Percentiles rank a stretch among this genome's conserved stretches.
phyloP scores from a whole-genome alignment of 768 basidiomycete genomes.

The Phylloporus sp. region DNA sequence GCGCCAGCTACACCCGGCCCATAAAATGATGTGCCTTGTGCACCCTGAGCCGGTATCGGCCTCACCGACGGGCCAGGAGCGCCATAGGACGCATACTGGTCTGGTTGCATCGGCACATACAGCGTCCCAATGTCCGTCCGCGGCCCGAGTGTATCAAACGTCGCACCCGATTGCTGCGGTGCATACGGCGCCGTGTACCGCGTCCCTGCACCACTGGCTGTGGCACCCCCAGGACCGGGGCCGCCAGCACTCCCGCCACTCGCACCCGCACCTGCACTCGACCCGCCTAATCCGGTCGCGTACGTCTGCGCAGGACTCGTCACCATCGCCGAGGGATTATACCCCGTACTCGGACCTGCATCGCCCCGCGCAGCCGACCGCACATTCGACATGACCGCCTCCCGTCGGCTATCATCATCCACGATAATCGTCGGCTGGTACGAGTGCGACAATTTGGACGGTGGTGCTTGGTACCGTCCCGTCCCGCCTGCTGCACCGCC shows the following conservation, averaged over 20 bases:
- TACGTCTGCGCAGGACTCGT: constrained; percentile 78
- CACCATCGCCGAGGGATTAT: constrained; percentile 50
- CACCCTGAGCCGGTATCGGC: background rate
- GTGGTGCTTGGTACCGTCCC: constrained; percentile 45
- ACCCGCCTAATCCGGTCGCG: constrained; percentile 31
- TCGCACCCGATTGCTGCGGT: constrained; percentile 38
- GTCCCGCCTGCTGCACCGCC: constrained; percentile 3
- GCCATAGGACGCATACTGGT: constrained; percentile 63
- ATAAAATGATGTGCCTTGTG: constrained; percentile 57
- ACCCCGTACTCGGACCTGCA: constrained; percentile 37
- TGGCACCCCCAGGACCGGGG: background rate
- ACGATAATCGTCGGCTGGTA: constrained; percentile 58
- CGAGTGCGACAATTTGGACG: constrained; percentile 31
- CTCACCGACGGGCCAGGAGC: background rate
- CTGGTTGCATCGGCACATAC: constrained; percentile 82
- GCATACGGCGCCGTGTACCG: constrained; percentile 60
- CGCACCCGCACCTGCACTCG: background rate
- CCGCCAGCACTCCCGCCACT: background rate
- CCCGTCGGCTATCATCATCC: constrained; percentile 66
- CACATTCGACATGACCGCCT: constrained; percentile 80
- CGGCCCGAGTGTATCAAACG: constrained; percentile 61
- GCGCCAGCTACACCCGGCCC: constrained; percentile 56
- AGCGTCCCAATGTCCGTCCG: constrained; percentile 63
- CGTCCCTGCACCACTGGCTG: constrained; percentile 21
- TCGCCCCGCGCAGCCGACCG: constrained; percentile 59